Conservation (phyloP, 2,329 filamentous ascomycete genomes). For the Aureobasidium uvarum region DNA sequence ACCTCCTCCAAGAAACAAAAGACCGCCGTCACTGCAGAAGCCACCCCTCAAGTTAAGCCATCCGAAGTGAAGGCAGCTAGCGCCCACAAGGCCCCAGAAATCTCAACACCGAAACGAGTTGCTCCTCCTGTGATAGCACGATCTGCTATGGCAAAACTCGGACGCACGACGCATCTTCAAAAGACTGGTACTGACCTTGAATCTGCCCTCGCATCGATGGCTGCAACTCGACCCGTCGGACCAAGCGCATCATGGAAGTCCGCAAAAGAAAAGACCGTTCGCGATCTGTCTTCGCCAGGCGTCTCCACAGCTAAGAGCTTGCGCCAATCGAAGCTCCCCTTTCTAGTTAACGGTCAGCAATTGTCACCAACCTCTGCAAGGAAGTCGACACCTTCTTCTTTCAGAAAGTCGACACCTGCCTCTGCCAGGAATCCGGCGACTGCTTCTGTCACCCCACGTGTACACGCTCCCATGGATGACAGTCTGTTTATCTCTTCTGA, state of each 20-base stretch:
- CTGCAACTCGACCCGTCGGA: conserved; percentile 4
- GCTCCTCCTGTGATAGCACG: background rate
- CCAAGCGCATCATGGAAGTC: too few relatives aligned
- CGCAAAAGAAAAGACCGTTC: background rate
- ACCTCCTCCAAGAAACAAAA: conserved; percentile 19
- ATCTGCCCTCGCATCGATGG: background rate
- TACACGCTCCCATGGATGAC: background rate
- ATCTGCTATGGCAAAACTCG: conserved; percentile 7
- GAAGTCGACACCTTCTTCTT: background rate
- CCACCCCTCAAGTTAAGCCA: background rate
- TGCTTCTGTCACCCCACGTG: background rate
- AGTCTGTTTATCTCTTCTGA: conserved; percentile 23
- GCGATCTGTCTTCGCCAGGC: background rate
- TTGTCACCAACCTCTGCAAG: background rate
- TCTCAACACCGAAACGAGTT: background rate
- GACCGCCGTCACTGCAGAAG: background rate
- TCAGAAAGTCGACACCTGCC: background rate
- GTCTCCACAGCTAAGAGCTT: conserved; percentile 4
- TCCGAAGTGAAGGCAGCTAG: background rate
- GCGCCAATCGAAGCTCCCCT: conserved; percentile 4
- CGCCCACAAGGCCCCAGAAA: background rate
- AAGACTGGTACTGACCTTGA: background rate
- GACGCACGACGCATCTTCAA: background rate
- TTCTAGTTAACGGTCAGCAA: background rate
- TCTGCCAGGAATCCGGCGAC: background rate